Base-by-base conservation (phyloP, 805 yeast genomes). In the Saturnispora zaruensis region DNA sequence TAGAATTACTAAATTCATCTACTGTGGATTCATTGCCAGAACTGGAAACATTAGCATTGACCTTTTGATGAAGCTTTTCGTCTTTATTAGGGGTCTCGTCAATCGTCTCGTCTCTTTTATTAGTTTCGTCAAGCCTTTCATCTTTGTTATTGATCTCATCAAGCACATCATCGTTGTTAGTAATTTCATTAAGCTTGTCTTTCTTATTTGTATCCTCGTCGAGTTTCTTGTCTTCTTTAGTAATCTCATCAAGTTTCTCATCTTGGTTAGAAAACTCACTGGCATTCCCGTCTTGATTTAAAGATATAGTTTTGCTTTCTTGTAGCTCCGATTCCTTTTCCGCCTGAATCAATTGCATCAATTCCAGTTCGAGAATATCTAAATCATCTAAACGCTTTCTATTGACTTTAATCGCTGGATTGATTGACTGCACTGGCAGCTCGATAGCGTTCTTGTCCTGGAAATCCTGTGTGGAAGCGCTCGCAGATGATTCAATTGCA, bases 311-410 rank as follows among this genome's bases (percentile, higher is more conserved):
- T 28, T 28, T 23, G 11, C 23, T 36, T 6, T 36, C 40, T 16
- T 36, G 40, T 8, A 36, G 21, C 5, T 36, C 13, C 13, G 18
- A 36, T 14, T n/a, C 20, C 20, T 30, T 16, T 11, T 46, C 45
- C 13, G 21, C 20, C 24, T 40, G 38, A 18, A 16, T 38, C 23
- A 46, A 40, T n/a, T 38, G 38, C 26, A 16, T 38, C 23, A 46
- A 40, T n/a, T 38, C 44, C 28, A n/a, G 16, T 37, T 45, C 42
- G 8, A 45, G 6, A 16, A 23, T 14, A 20, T 37, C 50, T 26
- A 46, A 42, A 26, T 50, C 48, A 28, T 44, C 44, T 11, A 45
- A 16, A 51, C 34, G 7, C 23, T 25, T 6, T 38, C 13, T 32
- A 20, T 36, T 47, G 20, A 40, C 25, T 5, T 33, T 28, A 11